Evolutionary conservation across 2,329 filamentous ascomycete genomes (phyloP), one percentile per base, ranked within the genome.

Genomic region (Phialocephala subalpina): DNA sequence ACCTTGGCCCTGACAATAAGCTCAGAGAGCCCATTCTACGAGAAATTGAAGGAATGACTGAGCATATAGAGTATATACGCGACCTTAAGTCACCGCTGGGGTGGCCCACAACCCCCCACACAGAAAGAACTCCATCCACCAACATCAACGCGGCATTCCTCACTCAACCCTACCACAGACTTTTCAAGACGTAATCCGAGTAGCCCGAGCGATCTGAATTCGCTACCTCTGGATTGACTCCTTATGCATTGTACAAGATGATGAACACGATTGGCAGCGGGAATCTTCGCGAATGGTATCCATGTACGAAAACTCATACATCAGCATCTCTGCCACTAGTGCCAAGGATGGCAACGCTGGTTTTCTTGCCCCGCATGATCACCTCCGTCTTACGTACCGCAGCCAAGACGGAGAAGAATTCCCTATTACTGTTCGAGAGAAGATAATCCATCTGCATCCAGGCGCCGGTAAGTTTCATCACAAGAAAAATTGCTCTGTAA

Each of bases 201-300:
- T 62, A n/a, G 35, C 60, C 20, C 29, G 60, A 40, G 20, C 27
- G 9, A 18, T 62, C 3, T 27, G 22, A 12, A 35, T 55, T 11
- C 52, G 38, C 40, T 62, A 53, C 29, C n/a, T 62, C 2, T 62
- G 60, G 60, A 62, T 62, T 42, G 60, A 62, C 38, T 38, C 45
- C 35, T 53, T 62, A 35, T 62, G 60, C 36, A 62, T 62, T 33
- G 22, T 62, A 3, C 60, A 62, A 27, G 60, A 56, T 29, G 60
- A 62, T 16, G 27, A 40, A 25, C 27, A 25, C 3, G 60, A 62
- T 33, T 62, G 60, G 60, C 33, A 42, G 29, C 14, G 12, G 3
- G 60, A 62, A 42, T 27, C 33, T 36, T 42, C 49, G 12, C 20
- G 29, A 9, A 62, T 62, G 60, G 47, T 29, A 11, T 38, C 33